Evolutionary conservation across 2,329 filamentous ascomycete species (phyloP), one percentile per base, ranked within the genome.

Genomic region (Trichoderma hamatum): DNA sequence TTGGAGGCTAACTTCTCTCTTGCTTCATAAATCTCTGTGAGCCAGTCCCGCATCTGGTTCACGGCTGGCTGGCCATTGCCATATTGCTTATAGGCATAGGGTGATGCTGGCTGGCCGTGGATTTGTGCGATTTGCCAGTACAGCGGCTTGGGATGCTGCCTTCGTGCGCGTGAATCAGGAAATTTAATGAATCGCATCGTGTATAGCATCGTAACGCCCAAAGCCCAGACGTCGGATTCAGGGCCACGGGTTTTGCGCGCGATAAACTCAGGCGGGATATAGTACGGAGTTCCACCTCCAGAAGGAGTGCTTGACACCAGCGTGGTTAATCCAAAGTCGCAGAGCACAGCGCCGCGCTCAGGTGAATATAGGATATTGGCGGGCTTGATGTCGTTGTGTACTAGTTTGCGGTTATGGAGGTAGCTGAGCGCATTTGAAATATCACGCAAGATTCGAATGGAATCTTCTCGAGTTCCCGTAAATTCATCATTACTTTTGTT

Each of bases 331-430:
- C 87, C 87, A 76, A 88, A 87, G 75, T 89, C 87, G 76, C 87
- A 89, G 34, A 89, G 82, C 2, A 88, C 85, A 39, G 86, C 86
- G 6, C 87, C 87, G 13, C 86, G 82, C 49, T 88, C 85, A 32
- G 81, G 81, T 16, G 85, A 88, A 77, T 88, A 89, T 36, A 89
- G 78, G 67, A 89, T 88, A 71, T 89, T 89, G 72, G 83, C 85
- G 1, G 87, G 87, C 75, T 89, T 89, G 77, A 89, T 87, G 75
- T 89, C 87, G 76, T 89, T 89, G 77, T 89, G 87, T 14, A 88
- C 84, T 26, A 85, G 78, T 66, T 81, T 80, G 67, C 83, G 82
- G 60, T 79, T 79, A 76, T 89, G 87, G 39, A 89, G 81, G 75
- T 88, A 88, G 74, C 83, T 79, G 54, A 89, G 78, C 2, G 86